Conservation (phyloP, 2,329 filamentous ascomycete species). For the Canariomyces notabilis region DNA sequence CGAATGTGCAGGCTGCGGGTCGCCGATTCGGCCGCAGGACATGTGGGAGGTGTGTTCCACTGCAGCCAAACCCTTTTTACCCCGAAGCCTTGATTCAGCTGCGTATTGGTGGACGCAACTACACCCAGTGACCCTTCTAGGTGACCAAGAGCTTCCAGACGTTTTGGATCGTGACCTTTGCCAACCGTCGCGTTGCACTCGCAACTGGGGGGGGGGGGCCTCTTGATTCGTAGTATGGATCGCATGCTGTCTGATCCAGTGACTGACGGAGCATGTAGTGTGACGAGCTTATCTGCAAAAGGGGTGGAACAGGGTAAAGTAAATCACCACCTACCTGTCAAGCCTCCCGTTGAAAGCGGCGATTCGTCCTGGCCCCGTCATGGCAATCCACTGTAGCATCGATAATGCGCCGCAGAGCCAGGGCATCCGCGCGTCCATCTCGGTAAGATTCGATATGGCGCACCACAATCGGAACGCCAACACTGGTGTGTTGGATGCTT, state of each 20-base stretch:
- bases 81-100: conserved; percentile 23
- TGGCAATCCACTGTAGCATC: conserved; percentile 67
- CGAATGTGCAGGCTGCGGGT: conserved; percentile 24
- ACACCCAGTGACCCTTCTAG: conserved; percentile 16
- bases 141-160: conserved; percentile 8
- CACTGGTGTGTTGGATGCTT: conserved; percentile 54
- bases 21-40: conserved; percentile 33
- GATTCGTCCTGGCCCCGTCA: conserved; percentile 69
- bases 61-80: conserved; percentile 24
- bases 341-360: conserved; percentile 71
- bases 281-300: conserved; percentile 28
- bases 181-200: conserved; percentile 31
- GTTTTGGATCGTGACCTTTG: conserved; percentile 9
- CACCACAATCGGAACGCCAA: conserved; percentile 73
- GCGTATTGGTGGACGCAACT: conserved; percentile 22
- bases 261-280: conserved; percentile 43
- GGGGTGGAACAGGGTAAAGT: conserved; percentile 13
- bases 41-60: conserved; percentile 30
- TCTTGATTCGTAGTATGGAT: conserved; percentile 38
- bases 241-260: conserved; percentile 39
- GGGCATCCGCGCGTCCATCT: conserved; percentile 78
- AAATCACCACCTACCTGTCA: conserved; percentile 70
- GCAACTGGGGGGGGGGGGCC: conserved; percentile 26
- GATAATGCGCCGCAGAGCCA: conserved; percentile 77
- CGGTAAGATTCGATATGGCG: conserved; percentile 65